Evolutionary conservation across 495 filamentous ascomycete genomes (phyloP), one percentile per base, ranked within the genome.

Genomic region (Viridothelium virens): DNA sequence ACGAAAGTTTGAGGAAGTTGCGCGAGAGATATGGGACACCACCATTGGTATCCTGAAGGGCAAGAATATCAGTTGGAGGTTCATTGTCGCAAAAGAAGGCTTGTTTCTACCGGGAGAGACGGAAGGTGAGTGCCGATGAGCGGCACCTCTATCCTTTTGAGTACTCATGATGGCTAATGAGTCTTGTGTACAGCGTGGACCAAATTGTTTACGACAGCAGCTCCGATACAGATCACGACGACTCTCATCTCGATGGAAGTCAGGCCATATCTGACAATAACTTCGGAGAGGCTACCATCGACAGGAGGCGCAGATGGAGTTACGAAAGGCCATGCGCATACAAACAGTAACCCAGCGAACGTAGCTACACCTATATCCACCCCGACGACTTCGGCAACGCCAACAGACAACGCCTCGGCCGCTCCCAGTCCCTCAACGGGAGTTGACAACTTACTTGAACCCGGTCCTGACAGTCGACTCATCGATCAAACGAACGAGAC

Each of bases 401-500:
- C 66, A 69, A 71, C 36, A 4, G 74, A 74, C 7, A 85, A 79
- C 65, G 82, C 86, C 10, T 79, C 86, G 14, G 83, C 84, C 12
- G 77, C 76, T 33, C 72, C 78, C 12, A 69, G 74, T 38, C 75
- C 77, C 38, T 71, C 71, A 9, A 72, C 77, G 6, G 68, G 75
- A 1, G 38, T 69, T 31, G 41, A 65, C 4, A 44, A 61, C 14
- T 70, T 70, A 53, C 56, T 69, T 0, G 67, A 69, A 18, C 62
- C 74, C 2, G 91, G 95, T 62, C 80, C 83, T 0, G 90, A 95
- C 53, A 83, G 90, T 6, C 82, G 86, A 16, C 83, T 98, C 6
- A 76, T 90, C 4, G 92, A 97, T 71, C 73, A 85, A 38, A 84
- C 84, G 31, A 92, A 97, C 65, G 88, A 92, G 63, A 89, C 86